phyloP scores from a whole-genome alignment of 1,284 basidiomycete genomes.

The Anthracocystis panici-leucophaei region DNA sequence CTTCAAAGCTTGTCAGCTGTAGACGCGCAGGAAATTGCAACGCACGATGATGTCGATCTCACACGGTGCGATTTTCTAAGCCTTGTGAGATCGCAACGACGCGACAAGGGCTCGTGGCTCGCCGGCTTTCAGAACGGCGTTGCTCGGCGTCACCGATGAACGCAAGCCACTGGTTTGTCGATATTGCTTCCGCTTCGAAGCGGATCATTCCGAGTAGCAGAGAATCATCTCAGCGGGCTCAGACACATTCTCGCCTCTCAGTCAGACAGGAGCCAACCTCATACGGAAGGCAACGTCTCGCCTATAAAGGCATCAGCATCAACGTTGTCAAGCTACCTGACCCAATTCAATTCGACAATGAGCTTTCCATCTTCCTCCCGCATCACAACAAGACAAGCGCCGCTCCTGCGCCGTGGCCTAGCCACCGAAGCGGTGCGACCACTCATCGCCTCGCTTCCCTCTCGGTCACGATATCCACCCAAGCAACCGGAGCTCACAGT shows the following conservation, averaged over 20 bases:
- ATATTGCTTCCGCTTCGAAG: background rate
- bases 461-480: constrained; percentile 38
- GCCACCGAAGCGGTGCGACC: constrained; percentile 40
- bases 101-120: too few relatives aligned
- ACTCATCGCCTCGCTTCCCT: constrained; percentile 47
- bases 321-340: background rate
- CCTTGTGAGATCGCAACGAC: constrained; percentile 5
- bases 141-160: constrained; percentile 18
- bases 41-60: constrained; percentile 21
- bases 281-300: background rate
- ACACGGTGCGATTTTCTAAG: background rate
- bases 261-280: too few relatives aligned
- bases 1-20: too few relatives aligned
- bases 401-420: constrained; percentile 10
- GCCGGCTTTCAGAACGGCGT: constrained; percentile 33
- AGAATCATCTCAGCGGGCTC: too few relatives aligned
- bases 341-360: background rate
- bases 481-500: constrained; percentile 78
- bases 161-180: constrained; percentile 1
- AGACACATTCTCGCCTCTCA: too few relatives aligned
- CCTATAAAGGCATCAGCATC: background rate
- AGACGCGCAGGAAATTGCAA: constrained; percentile 2
- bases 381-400: background rate
- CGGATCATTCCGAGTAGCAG: constrained; percentile 17
- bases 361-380: constrained; percentile 12